Base-by-base conservation (phyloP, 2,329 filamentous ascomycete species). In the Aspergillus sp. region DNA sequence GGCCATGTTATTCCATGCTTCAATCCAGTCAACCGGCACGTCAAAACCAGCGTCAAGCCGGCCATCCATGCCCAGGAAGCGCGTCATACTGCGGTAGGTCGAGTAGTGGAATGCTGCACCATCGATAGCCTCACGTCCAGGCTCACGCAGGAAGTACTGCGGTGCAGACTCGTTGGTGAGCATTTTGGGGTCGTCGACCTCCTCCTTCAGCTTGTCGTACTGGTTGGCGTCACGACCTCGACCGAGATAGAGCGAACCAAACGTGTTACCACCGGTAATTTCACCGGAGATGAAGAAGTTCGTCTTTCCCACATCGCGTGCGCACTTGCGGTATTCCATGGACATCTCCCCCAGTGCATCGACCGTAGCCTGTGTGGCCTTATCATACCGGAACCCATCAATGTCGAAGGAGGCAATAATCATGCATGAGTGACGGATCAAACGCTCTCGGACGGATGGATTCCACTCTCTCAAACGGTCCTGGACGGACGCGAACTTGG, bases 361-460 rank as follows among this genome's bases (percentile, higher is more conserved):
- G 5, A 87, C 79, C 0, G 86, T 87, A 12, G 84, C 80, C 64
- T 87, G 85, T 15, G 84, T 82, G 2, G 84, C 86, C 70, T 89
- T 89, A 72, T 89, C 86, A 70, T 86, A 86, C 54, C 86, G 82
- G 66, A 85, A 87, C 0, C 85, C 86, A 65, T 89, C 86, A 55
- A 89, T 82, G 65, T 88, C 86, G n/a, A 89, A 75, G 60, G 80
- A 82, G 19, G 77, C 71, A 56, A 89, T 86, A 27, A 83, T 78
- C 70, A 88, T 83, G 71, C 86, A 89, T 1, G 85, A 86, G 64
- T 87, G 85, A 45, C 80, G 80, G 60, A 83, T 80, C 56, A 88
- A 74, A 62, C 83, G 84, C 46, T 81, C 77, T 34, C 80, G 74
- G 0, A 88, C 85, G 11, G 80, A 80, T 2, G 83, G 82, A 24